Percentiles rank a stretch among this genome's conserved stretches.
phyloP scores from a whole-genome alignment of 805 yeast genomes.

The Candida chauliodis region DNA sequence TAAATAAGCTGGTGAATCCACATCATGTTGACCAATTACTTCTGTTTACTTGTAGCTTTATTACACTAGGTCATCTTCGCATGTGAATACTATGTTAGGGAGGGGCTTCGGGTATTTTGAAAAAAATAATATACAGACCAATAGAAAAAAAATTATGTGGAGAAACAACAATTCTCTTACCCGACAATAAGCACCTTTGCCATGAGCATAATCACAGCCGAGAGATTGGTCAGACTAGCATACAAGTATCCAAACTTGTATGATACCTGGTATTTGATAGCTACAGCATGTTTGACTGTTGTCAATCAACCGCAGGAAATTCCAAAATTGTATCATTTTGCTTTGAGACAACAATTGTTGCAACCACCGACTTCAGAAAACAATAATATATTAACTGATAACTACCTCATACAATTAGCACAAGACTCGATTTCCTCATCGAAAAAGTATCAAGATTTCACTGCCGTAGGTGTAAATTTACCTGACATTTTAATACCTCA shows the following conservation, averaged over 20 bases:
- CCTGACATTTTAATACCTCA: slow-evolving; percentile 42
- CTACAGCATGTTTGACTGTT: slow-evolving; percentile 77
- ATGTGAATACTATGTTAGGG: too few relatives aligned
- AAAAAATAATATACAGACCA: too few relatives aligned
- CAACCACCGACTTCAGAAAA: slow-evolving; percentile 22
- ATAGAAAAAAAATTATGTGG: neutral
- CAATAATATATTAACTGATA: slow-evolving; percentile 27
- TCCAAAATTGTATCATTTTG: slow-evolving; percentile 70
- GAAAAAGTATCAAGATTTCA: slow-evolving; percentile 34
- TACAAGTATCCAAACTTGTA: slow-evolving; percentile 51
- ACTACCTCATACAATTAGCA: slow-evolving; percentile 31
- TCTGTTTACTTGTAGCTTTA: too few relatives aligned
- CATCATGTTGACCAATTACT: too few relatives aligned
- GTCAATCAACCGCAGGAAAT: slow-evolving; percentile 81
- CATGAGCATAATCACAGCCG: slow-evolving; percentile 41
- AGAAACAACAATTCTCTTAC: neutral
- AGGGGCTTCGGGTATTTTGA: too few relatives aligned
- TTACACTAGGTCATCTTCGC: too few relatives aligned
- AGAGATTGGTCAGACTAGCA: slow-evolving; percentile 51
- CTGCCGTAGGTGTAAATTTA: slow-evolving; percentile 38
- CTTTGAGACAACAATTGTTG: slow-evolving; percentile 44
- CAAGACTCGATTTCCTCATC: slow-evolving; percentile 38
- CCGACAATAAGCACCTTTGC: neutral
- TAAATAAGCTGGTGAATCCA: too few relatives aligned
- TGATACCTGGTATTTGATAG: slow-evolving; percentile 69